Evolutionary conservation across 2,329 filamentous ascomycete genomes (phyloP).

Genomic region (Endoconidiophora polonica): DNA sequence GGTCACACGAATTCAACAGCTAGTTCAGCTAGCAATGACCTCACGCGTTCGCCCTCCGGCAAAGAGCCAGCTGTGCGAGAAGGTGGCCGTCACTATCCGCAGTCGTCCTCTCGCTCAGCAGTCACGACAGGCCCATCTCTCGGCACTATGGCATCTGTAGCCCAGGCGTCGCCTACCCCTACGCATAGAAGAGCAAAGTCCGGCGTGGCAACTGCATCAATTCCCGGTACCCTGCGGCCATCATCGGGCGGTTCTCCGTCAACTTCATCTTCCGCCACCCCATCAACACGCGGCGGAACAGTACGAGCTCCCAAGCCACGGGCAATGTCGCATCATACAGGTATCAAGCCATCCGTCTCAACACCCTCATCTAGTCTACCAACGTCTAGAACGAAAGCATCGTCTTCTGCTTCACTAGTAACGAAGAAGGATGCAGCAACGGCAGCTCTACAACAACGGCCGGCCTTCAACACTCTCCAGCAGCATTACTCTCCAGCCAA

Average conservation of each 20-base stretch:
- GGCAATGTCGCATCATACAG: slow-evolving; percentile 13
- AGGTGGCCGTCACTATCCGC: slow-evolving; percentile 18
- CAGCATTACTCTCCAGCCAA: slow-evolving; percentile 54
- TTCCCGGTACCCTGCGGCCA: not conserved
- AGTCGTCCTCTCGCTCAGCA: slow-evolving; percentile 18
- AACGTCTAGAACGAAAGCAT: not conserved
- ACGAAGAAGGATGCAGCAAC: slow-evolving; percentile 10
- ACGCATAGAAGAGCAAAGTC: slow-evolving; percentile 7
- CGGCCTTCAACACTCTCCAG: slow-evolving; percentile 45
- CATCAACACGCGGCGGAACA: not conserved
- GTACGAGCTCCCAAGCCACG: slow-evolving; percentile 16
- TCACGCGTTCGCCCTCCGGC: not conserved
- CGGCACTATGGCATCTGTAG: not conserved
- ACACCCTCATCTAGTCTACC: not conserved
- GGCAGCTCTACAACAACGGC: slow-evolving; percentile 26
- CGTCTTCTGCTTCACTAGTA: not conserved
- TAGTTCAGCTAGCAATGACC: no score
- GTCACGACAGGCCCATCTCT: not conserved
- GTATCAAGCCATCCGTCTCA: not conserved
- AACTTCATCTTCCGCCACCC: not conserved
- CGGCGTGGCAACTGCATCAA: not conserved
- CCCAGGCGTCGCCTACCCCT: not conserved
- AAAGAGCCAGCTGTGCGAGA: not conserved
- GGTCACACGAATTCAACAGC: no score
- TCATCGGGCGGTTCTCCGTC: not conserved